Evolutionary conservation across 176 grass and related monocot species (phyloP), one percentile per base, ranked within the genome.

Genomic region (Oryza coarctata): DNA sequence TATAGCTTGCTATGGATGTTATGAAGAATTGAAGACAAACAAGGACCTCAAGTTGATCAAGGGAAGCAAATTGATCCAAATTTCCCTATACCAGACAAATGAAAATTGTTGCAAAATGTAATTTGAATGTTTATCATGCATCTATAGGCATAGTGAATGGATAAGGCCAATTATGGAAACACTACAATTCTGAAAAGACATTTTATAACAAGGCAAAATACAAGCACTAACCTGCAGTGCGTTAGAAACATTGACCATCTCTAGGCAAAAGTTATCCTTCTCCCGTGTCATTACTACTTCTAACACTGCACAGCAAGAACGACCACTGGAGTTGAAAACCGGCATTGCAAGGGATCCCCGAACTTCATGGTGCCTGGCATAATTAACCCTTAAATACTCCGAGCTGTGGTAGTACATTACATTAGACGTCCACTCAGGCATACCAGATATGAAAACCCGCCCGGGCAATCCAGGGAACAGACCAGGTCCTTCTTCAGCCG

Each of bases 351-450:
- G 78, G 47, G 85, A 94, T 70, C 88, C 91, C 63, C 85, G 74
- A 33, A 94, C 85, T 55, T 80, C 77, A 76, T 90, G 85, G 40
- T 52, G 86, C 36, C 73, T 25, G n/a, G 91, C 91, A 45, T 93
- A 75, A 11, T 93, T 82, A 26, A 81, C n/a, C 63, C 91, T 93
- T 50, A 93, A 78, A 62, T 88, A 93, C 77, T 93, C 91, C 0
- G 69, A 68, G 30, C 55, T 44, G 10, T 32, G 82, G 66, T 93
- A 93, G 70, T 90, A 93, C 63, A 84, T 33, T 9, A 93, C 81
- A 73, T 87, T 90, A 3, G 91, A 87, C 39, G 91, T 88, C 91
- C 91, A 93, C 49, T 93, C 91, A 6, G 82, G 87, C 77, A 87
- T 65, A 14, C 85, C 71, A 12, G 84, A 85, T 17, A 85, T 85